These are phyloP conservation scores for Trametes sanguinea DNA, from an alignment of 768 basidiomycete genomes.

Conservation along the genomic window DNA sequence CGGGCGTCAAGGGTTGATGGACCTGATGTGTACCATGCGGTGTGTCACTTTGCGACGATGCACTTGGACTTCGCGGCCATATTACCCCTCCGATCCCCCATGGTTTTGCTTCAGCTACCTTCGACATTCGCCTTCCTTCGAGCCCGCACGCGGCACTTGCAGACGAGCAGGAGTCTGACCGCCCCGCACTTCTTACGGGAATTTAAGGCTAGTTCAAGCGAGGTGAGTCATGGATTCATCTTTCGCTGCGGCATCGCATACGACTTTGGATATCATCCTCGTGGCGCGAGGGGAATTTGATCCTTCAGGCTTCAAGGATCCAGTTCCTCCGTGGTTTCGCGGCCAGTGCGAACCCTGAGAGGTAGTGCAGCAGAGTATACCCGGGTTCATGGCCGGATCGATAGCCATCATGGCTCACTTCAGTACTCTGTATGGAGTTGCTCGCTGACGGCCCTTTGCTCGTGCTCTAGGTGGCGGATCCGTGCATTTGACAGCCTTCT, in stretches of 20 bases:
- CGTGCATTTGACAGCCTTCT: slow-evolving; percentile 11
- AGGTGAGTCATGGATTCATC: neutral
- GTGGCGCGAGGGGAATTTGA: too few species aligned
- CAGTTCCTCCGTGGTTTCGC: too few species aligned
- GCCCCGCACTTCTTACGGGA: slow-evolving; percentile 3
- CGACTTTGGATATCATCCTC: too few species aligned
- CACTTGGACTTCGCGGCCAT: slow-evolving; percentile 5
- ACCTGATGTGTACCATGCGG: slow-evolving; percentile 14
- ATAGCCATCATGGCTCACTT: too few species aligned
- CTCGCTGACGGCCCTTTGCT: neutral
- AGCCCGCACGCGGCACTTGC: neutral
- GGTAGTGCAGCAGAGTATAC: too few species aligned
- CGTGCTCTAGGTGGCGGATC: neutral
- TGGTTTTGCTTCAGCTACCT: slow-evolving; percentile 2
- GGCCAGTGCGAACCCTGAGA: too few species aligned
- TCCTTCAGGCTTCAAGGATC: too few species aligned
- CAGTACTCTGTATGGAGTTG: too few species aligned
- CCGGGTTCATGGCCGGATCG: too few species aligned
- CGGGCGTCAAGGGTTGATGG: slow-evolving; percentile 10
- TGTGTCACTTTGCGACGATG: slow-evolving; percentile 3
- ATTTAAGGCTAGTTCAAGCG: neutral
- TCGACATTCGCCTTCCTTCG: slow-evolving; percentile 6
- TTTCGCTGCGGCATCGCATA: neutral
- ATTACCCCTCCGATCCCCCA: slow-evolving; percentile 8
- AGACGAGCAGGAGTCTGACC: neutral